Evolutionary conservation across 495 filamentous ascomycete species (phyloP).

Genomic region (Recurvomyces mirabilis): DNA sequence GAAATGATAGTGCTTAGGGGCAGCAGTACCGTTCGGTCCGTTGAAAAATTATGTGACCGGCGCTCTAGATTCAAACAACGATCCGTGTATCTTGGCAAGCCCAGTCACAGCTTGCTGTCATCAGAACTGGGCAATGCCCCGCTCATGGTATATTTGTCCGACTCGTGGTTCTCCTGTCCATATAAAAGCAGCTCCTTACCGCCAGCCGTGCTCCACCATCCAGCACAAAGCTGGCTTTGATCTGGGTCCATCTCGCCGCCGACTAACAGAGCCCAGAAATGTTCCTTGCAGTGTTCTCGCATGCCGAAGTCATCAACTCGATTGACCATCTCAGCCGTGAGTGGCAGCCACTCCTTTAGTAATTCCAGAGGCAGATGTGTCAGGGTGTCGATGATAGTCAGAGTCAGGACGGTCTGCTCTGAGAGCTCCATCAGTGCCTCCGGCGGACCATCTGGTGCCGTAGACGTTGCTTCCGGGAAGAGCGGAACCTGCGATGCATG

Average conservation of each 20-base stretch:
- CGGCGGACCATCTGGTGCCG: slow-evolving; percentile 12
- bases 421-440: slow-evolving; percentile 41
- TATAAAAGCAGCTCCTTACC: slow-evolving; percentile 56
- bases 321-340: slow-evolving; percentile 58
- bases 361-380: slow-evolving; percentile 57
- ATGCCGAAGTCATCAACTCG: slow-evolving; percentile 48
- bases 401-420: slow-evolving; percentile 66
- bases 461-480: slow-evolving; percentile 19
- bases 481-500: slow-evolving; percentile 43
- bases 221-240: slow-evolving; percentile 63
- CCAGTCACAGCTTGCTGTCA: no score
- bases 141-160: slow-evolving; percentile 42
- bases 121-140: no score
- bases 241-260: slow-evolving; percentile 90
- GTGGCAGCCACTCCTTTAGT: slow-evolving; percentile 66
- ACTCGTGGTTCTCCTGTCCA: slow-evolving; percentile 34
- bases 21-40: no score
- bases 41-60: no score
- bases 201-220: slow-evolving; percentile 73
- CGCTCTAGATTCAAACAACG: no score
- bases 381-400: slow-evolving; percentile 75
- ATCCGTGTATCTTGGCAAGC: no score
- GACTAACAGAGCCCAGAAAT: slow-evolving; percentile 77
- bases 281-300: slow-evolving; percentile 52
- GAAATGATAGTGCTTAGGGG: no score